Evolutionary conservation across 176 grass and related monocot species (phyloP).

Genomic region (Leersia perrieri): DNA sequence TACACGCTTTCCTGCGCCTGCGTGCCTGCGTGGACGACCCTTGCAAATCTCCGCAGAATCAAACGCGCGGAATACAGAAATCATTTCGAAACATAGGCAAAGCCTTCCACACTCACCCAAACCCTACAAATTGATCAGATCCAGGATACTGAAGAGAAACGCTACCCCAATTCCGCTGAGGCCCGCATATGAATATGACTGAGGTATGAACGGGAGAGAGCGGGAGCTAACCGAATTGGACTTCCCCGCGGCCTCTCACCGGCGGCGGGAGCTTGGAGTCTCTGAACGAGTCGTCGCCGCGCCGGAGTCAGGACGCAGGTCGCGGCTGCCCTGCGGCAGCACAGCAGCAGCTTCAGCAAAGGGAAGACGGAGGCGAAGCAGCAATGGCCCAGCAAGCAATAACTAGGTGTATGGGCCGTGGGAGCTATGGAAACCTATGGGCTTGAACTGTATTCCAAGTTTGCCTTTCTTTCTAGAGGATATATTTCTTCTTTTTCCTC

Average conservation of each 20-base stretch:
- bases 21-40: not conserved
- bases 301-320: not conserved
- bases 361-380: not conserved
- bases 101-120: not conserved
- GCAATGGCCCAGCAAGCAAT: not conserved
- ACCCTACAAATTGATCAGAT: conserved; percentile 28
- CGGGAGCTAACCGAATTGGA: conserved; percentile 3
- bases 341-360: not conserved
- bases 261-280: not conserved
- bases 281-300: not conserved
- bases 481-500: too few species aligned
- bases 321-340: not conserved
- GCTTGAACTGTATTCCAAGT: not conserved
- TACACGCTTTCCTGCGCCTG: not conserved
- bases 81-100: not conserved
- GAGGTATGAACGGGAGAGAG: not conserved
- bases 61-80: not conserved
- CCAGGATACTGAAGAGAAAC: not conserved
- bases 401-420: not conserved
- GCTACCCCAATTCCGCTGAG: not conserved
- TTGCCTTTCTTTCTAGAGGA: not conserved
- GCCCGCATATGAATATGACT: not conserved
- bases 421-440: not conserved
- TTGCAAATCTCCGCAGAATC: not conserved
- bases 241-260: not conserved